A percentile compares a stretch with the other conserved stretches of the same genome.
phyloP scores from a whole-genome alignment of 768 basidiomycete genomes.

The Gloeopeniophorella convolvens region DNA sequence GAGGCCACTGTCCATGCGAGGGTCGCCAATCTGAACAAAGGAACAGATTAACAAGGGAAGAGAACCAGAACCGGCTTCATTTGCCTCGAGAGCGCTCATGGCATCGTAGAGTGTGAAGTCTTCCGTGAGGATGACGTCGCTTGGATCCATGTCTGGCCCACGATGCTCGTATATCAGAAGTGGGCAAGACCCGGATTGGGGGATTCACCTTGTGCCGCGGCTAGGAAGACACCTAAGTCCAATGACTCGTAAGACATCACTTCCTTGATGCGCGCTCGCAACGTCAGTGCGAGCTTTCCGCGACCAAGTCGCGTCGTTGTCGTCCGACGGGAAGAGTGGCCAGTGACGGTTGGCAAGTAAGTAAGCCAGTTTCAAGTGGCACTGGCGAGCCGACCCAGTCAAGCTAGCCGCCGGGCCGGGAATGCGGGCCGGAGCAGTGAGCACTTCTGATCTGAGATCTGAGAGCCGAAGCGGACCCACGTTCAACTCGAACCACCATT shows the following conservation, averaged over 20 bases:
- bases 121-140: conserved; percentile 57
- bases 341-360: no score
- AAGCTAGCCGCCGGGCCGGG: no score
- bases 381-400: no score
- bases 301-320: neutral
- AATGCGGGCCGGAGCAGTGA: no score
- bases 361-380: no score
- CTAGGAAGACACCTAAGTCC: conserved; percentile 50
- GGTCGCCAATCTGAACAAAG: conserved; percentile 72
- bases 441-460: no score
- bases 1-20: conserved; percentile 81
- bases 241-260: conserved; percentile 2
- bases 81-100: conserved; percentile 91
- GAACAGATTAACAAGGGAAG: conserved; percentile 14
- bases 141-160: conserved; percentile 51
- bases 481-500: no score
- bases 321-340: no score
- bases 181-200: neutral
- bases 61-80: conserved; percentile 22
- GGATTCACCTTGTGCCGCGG: conserved; percentile 54
- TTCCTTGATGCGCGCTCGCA: neutral
- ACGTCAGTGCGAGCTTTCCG: neutral
- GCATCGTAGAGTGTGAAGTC: conserved; percentile 76
- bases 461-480: no score
- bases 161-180: neutral